Conservation (phyloP, 2,329 filamentous ascomycete genomes). For the Calonectria hawksworthii region DNA sequence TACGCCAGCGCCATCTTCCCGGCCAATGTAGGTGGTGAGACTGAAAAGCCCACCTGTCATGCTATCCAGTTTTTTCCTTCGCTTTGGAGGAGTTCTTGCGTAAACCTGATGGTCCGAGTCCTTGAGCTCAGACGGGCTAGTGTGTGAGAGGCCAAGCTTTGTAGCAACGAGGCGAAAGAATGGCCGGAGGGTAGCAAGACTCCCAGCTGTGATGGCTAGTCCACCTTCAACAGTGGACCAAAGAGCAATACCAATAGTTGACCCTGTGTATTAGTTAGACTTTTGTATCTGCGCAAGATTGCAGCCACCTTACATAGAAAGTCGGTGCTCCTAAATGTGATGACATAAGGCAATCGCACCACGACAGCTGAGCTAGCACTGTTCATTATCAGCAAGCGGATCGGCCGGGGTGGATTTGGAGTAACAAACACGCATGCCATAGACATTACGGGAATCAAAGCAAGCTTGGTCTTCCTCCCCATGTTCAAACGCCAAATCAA, state of each 20-base stretch:
- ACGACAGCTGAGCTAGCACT: constrained; percentile 62
- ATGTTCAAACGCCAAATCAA: constrained; percentile 70
- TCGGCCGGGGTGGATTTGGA: too few species aligned
- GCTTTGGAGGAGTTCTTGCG: not conserved
- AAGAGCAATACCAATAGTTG: constrained; percentile 61
- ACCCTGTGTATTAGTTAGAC: constrained; percentile 42
- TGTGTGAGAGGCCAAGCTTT: constrained; percentile 48
- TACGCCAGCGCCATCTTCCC: not conserved
- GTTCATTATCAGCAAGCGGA: constrained; percentile 17
- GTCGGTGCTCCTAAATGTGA: constrained; percentile 55
- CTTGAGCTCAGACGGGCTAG: not conserved
- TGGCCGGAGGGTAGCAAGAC: constrained; percentile 62
- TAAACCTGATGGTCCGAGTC: not conserved
- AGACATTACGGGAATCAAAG: constrained; percentile 65
- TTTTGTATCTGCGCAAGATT: not conserved
- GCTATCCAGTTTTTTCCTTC: not conserved
- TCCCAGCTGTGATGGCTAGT: constrained; percentile 62
- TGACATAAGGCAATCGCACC: constrained; percentile 56
- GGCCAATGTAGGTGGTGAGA: not conserved
- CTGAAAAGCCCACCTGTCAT: not conserved
- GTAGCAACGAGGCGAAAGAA: constrained; percentile 53
- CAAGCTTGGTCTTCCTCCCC: constrained; percentile 63
- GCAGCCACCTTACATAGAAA: constrained; percentile 56
- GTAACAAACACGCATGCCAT: constrained; percentile 67
- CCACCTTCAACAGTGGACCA: constrained; percentile 64